Evolutionary conservation across 1,139 yeast species (phyloP), one percentile per base, ranked within the genome.

Genomic region (Candida albicans): DNA sequence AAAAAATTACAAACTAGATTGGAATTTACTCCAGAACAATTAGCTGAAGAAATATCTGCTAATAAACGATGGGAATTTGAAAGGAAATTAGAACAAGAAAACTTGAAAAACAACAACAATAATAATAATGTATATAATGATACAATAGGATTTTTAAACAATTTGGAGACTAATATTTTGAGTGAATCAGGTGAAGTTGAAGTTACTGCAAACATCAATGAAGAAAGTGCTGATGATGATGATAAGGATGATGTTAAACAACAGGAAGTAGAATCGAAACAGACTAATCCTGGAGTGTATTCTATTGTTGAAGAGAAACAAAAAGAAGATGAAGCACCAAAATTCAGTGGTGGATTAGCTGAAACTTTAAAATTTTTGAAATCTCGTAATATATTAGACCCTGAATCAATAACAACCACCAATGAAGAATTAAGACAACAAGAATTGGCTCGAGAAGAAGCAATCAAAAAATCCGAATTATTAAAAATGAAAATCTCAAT

Each of bases 121-220:
- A n/a, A n/a, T n/a, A n/a, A 71, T 1, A 49, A 77, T 28, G 68
- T 77, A 0, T 67, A 81, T 37, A 84, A 84, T 57, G 87, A 81
- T 43, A 82, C 81, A 3, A 59, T 70, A 2, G 85, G 80, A 30
- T 84, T 87, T 57, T 66, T 87, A 47, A 69, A 65, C 14, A 62
- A 68, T 1, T 50, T 79, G 33, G 48, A 48, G 13, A 45, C 39
- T n/a, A 47, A 38, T 35, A 33, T 48, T 11, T 42, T 49, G 33
- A 29, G 18, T 13, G 38, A 38, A 9, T 10, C 24, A 37, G 38
- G 36, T 40, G 35, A 28, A 14, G 31, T 35, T 13, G 39, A 15
- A 26, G 40, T 18, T 3, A 18, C 5, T 18, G 5, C 22, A 3
- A 18, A 18, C 22, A 18, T 5, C 5, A 18, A 18, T 18, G 22